Evolutionary conservation across 2,329 filamentous ascomycete genomes (phyloP), one percentile per base, ranked within the genome.

Genomic region (Alternaria sp.): DNA sequence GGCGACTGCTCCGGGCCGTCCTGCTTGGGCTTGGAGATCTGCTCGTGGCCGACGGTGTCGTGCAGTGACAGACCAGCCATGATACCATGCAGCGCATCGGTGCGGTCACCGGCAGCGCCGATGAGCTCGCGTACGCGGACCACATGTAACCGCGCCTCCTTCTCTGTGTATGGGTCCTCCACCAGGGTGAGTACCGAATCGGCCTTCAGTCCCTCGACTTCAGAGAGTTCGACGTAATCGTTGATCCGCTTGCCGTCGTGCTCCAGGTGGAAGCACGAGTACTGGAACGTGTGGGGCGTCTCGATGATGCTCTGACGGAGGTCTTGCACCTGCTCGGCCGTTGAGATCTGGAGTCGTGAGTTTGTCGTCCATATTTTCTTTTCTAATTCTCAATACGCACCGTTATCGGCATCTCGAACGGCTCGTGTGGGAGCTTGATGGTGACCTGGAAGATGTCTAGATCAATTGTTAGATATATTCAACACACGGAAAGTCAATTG

Each of bases 261-360:
- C 83, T 98, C 94, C 74, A 99, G 89, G 83, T 99, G 96, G 85
- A 99, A 99, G 85, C 96, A 99, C 57, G 96, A 97, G 84, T 97
- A 97, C 81, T 97, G 93, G 83, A 97, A 96, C 55, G 95, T 96
- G 63, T 91, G 87, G 6, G 96, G 96, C 53, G 93, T 87, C 82
- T 99, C 96, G 82, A 97, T 93, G 79, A 99, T 92, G 66, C 94
- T 95, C 82, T 98, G 96, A 70, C 96, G 92, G 73, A 99, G 90
- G 85, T 99, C 96, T 82, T 98, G 96, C 65, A 98, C 91, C 81
- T 97, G 95, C 83, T 99, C 96, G 85, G 97, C 92, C 69, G 90
- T 90, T 45, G 93, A 95, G 60, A 97, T 92, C 92, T 96, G 73
- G 30, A 59, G 61, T 57, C 62, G 66, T 81, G 63, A 79, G 72